Evolutionary conservation across 345 rosid species (phyloP), one percentile per base, ranked within the genome.

Genomic region (Corchorus olitorius): DNA sequence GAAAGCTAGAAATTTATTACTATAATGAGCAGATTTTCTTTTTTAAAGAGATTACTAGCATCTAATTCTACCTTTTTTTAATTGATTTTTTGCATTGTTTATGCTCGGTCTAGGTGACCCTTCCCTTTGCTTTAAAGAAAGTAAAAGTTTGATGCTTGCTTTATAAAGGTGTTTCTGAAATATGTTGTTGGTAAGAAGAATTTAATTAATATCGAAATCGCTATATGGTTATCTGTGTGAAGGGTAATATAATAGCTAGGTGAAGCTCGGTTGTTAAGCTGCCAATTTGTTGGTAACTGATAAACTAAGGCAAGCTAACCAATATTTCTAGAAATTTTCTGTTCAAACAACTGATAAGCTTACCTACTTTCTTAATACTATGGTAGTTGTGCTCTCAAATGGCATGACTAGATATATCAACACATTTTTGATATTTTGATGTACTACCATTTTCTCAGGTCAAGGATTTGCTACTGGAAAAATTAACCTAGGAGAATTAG

Each of bases 401-500:
- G 16, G 50, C n/a, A 60, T 62, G 75, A 48, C 39, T 48, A 13
- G 64, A 46, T 55, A 33, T 45, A 3, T 58, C 39, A 22, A 34
- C 27, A 69, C 37, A 41, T 59, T 48, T 74, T 45, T 5, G 39
- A 34, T 66, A 60, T 41, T 79, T 41, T 79, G 60, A 68, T 78
- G 48, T 55, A 41, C 33, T 65, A 43, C 54, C 52, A 62, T 78
- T 54, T 82, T 81, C 35, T 70, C 85, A 94, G 98, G 98, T 58
- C 59, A 80, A 46, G 97, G 89, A 77, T 94, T 94, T 80, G 89
- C 91, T 49, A 83, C 86, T 4, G 90, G 89, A 62, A 88, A 76
- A 77, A 89, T 94, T 83, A 81, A 62, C 80, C 82, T 94, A 2
- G 98, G 97, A 50, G 91, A 88, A 62, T 41, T 93, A 59, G 89